phyloP scores from a whole-genome alignment of 2,329 filamentous ascomycete genomes.

The Aschersonia sp. region DNA sequence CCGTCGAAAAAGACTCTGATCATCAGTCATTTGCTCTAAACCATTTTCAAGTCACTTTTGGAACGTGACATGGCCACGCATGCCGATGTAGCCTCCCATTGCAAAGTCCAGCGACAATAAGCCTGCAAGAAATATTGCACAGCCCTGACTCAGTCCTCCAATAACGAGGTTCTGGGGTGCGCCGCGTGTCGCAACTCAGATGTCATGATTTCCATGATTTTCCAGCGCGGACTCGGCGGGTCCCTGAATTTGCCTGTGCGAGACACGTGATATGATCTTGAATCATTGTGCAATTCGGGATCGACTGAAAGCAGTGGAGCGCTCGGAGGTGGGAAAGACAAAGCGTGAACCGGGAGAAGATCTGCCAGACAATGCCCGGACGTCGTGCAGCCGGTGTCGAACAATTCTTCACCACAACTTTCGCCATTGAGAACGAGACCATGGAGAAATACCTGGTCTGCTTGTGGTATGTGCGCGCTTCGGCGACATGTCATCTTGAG shows the following conservation, averaged over 20 bases:
- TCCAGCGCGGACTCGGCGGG: slow-evolving; percentile 23
- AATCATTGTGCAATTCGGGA: slow-evolving; percentile 35
- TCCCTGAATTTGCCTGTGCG: slow-evolving; percentile 26
- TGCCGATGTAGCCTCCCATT: slow-evolving; percentile 29
- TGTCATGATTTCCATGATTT: slow-evolving; percentile 18
- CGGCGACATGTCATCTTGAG: neutral
- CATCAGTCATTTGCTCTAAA: slow-evolving; percentile 5
- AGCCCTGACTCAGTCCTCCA: slow-evolving; percentile 38
- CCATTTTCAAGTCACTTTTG: slow-evolving; percentile 17
- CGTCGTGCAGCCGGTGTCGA: slow-evolving; percentile 13
- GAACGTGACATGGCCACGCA: slow-evolving; percentile 31
- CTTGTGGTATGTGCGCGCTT: neutral
- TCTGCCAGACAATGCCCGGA: slow-evolving; percentile 15
- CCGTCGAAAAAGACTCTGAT: slow-evolving; percentile 12
- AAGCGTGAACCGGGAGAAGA: slow-evolving; percentile 24
- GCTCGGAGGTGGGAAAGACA: slow-evolving; percentile 34
- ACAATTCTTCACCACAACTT: slow-evolving; percentile 17
- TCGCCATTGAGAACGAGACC: slow-evolving; percentile 16
- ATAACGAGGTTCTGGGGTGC: slow-evolving; percentile 25
- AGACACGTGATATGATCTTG: slow-evolving; percentile 28
- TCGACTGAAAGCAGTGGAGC: slow-evolving; percentile 26
- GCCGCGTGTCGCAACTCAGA: slow-evolving; percentile 16
- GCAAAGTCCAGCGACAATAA: slow-evolving; percentile 22
- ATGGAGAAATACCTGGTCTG: slow-evolving; percentile 12
- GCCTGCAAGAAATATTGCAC: slow-evolving; percentile 27